These are phyloP conservation scores for Aristolochia californica DNA, from an alignment of 164 flowering plant species.

Conservation along the genomic window DNA sequence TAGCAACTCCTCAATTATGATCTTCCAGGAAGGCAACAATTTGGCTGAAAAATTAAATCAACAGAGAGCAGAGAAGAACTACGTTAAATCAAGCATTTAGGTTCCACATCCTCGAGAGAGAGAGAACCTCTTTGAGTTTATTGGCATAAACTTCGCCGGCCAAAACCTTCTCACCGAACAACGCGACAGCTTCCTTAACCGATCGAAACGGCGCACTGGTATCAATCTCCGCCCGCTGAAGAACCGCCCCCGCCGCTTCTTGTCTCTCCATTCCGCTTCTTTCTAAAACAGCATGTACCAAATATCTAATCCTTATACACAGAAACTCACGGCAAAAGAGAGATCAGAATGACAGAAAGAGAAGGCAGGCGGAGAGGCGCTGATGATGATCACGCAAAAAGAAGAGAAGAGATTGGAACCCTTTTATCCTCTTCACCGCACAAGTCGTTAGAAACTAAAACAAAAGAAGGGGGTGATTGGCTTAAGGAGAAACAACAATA, in stretches of 20 bases:
- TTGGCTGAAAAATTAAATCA: too few species aligned
- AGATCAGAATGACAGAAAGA: not conserved
- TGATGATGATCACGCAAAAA: too few species aligned
- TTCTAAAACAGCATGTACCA: not conserved
- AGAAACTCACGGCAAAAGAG: not conserved
- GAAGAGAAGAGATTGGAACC: constrained; percentile 3
- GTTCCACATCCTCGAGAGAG: too few species aligned
- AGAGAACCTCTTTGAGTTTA: constrained; percentile 53
- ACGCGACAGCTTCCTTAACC: constrained; percentile 61
- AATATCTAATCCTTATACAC: too few species aligned
- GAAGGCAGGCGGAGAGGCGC: too few species aligned
- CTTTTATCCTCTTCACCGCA: not conserved
- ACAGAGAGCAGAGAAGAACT: not conserved
- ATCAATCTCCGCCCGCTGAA: constrained; percentile 55
- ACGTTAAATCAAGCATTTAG: too few species aligned
- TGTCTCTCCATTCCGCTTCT: constrained; percentile 15
- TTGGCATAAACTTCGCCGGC: constrained; percentile 62
- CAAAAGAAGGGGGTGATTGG: too few species aligned
- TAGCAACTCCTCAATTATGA: too few species aligned
- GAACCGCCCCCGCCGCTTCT: constrained; percentile 20
- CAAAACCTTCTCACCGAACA: constrained; percentile 71
- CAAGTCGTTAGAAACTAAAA: not conserved
- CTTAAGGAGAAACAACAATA: constrained; percentile 10
- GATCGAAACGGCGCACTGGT: constrained; percentile 61
- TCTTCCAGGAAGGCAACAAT: too few species aligned